Evolutionary conservation across 805 yeast species (phyloP).

Genomic region (Saccharomyces paradoxus): DNA sequence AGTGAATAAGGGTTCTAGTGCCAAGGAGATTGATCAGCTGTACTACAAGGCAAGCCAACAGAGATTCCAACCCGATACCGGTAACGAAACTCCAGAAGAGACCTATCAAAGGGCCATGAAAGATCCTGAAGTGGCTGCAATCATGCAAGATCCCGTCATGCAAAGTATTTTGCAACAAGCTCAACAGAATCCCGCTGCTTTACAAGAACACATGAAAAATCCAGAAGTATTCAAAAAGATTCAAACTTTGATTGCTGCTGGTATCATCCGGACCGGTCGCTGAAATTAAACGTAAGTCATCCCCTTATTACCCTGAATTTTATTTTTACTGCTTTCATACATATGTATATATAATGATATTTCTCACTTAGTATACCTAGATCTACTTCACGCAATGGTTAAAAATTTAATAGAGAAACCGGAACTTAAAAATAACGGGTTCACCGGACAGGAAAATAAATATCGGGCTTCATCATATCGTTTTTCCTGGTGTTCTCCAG

Average conservation of each 20-base stretch:
- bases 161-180: slow-evolving; percentile 92
- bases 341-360: not conserved
- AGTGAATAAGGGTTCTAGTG: slow-evolving; percentile 48
- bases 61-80: slow-evolving; percentile 74
- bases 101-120: slow-evolving; percentile 81
- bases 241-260: slow-evolving; percentile 86
- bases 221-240: slow-evolving; percentile 87
- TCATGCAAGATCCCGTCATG: slow-evolving; percentile 92
- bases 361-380: not conserved
- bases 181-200: slow-evolving; percentile 88
- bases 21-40: slow-evolving; percentile 75
- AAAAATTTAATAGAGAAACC: not conserved
- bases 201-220: slow-evolving; percentile 95
- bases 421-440: not conserved
- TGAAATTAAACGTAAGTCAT: not conserved
- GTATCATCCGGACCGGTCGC: slow-evolving; percentile 84
- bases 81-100: slow-evolving; percentile 84
- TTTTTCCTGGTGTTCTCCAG: not conserved
- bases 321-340: not conserved
- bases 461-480: too few relatives aligned
- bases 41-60: slow-evolving; percentile 67
- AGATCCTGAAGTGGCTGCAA: slow-evolving; percentile 90
- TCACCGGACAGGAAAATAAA: too few relatives aligned
- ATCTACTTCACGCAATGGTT: not conserved
- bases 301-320: not conserved